Evolutionary conservation across 2,329 filamentous ascomycete genomes (phyloP).

Genomic region (Ambrosiella xylebori): DNA sequence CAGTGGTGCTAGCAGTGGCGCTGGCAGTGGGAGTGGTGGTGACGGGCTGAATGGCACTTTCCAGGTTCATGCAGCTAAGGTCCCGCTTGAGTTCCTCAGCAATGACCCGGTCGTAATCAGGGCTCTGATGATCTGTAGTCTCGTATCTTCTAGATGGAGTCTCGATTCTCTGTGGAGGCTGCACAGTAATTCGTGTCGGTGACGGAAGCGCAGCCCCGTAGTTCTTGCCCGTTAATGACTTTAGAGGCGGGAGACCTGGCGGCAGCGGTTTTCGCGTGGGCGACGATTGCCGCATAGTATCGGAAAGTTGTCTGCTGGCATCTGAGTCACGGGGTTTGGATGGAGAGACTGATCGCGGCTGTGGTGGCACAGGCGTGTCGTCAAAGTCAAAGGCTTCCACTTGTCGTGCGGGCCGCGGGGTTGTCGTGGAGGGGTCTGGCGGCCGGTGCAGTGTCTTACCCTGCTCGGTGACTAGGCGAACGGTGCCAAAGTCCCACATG

Average conservation of each 20-base stretch:
- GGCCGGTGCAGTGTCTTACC: constrained; percentile 39
- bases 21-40: no score
- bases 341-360: constrained; percentile 19
- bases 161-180: constrained; percentile 20
- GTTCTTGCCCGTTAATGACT: constrained; percentile 6
- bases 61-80: constrained; percentile 38
- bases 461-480: constrained; percentile 58
- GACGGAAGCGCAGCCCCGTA: constrained; percentile 22
- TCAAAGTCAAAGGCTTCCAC: constrained; percentile 32
- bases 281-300: constrained; percentile 38
- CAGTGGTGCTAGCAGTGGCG: no score
- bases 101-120: constrained; percentile 42
- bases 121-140: constrained; percentile 24
- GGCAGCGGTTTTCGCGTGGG: constrained; percentile 41
- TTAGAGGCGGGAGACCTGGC: constrained; percentile 11
- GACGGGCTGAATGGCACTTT: constrained; percentile 18
- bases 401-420: constrained; percentile 43
- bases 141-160: constrained; percentile 8
- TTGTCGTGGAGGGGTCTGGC: constrained; percentile 68
- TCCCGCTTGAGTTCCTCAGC: constrained; percentile 48
- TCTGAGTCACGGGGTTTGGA: constrained; percentile 35
- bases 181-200: constrained; percentile 43
- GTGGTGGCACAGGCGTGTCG: constrained; percentile 21
- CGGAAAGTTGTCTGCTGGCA: constrained; percentile 25
- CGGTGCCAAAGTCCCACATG: constrained; percentile 96